These are phyloP conservation scores for Penicillium arizonense DNA, from an alignment of 495 filamentous ascomycete species.

Conservation along the genomic window DNA sequence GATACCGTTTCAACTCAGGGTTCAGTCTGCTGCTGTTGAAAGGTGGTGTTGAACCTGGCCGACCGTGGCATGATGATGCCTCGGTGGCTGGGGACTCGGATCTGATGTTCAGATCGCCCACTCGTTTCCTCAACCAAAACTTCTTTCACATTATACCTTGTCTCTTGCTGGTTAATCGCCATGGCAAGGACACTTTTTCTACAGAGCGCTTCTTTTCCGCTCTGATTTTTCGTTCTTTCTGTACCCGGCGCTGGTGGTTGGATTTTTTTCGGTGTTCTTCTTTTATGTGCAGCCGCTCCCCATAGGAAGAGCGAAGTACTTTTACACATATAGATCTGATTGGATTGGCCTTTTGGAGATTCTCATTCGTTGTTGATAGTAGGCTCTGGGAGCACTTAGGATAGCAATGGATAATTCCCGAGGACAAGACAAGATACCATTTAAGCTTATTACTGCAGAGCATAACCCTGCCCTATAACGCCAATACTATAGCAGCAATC, in stretches of 20 bases:
- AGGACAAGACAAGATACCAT: no score
- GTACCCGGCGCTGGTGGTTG: slow-evolving; percentile 43
- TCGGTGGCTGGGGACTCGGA: neutral
- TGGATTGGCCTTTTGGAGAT: slow-evolving; percentile 4
- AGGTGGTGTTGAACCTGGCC: slow-evolving; percentile 6
- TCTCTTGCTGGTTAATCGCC: neutral
- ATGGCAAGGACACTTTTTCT: slow-evolving; percentile 2
- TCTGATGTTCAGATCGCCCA: neutral
- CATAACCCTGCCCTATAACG: neutral
- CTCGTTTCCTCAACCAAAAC: neutral
- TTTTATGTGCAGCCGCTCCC: slow-evolving; percentile 24
- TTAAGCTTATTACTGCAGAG: no score
- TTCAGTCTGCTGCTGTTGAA: slow-evolving; percentile 8
- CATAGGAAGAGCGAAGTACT: slow-evolving; percentile 14
- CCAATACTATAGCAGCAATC: neutral
- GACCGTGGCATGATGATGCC: neutral
- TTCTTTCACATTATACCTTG: slow-evolving; percentile 4
- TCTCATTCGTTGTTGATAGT: slow-evolving; percentile 20
- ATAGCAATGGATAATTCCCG: neutral
- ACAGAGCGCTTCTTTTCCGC: slow-evolving; percentile 7
- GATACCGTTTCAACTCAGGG: neutral
- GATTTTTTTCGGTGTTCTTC: slow-evolving; percentile 31
- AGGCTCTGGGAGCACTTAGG: slow-evolving; percentile 23
- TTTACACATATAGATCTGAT: slow-evolving; percentile 30
- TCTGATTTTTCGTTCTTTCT: slow-evolving; percentile 16